Percentiles rank a stretch among this genome's conserved stretches.
Evolutionary conservation across 768 basidiomycete genomes (phyloP).

Genomic region (Naganishia friedmannii): DNA sequence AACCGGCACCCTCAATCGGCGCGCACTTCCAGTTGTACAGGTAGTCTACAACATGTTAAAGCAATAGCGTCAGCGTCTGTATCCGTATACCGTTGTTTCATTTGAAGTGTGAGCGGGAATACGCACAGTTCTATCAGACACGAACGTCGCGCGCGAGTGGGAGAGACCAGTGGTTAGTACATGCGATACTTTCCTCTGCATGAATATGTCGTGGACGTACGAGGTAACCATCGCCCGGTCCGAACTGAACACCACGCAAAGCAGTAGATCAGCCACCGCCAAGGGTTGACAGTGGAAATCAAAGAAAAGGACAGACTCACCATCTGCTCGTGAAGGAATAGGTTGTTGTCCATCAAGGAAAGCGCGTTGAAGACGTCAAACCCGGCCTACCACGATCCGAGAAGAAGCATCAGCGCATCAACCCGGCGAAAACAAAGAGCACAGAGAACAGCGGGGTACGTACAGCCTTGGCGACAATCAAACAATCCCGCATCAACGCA

Average conservation of each 20-base stretch:
- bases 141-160: constrained; percentile 12
- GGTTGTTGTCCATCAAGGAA: constrained; percentile 88
- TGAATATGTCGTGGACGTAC: constrained; percentile 58
- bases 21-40: constrained; percentile 92
- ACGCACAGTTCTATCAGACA: constrained; percentile 33
- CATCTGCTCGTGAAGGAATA: constrained; percentile 78
- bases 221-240: constrained; percentile 83
- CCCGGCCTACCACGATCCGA: constrained; percentile 56
- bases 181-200: neutral
- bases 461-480: constrained; percentile 71
- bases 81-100: neutral
- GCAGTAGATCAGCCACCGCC: constrained; percentile 5
- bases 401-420: neutral
- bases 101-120: neutral
- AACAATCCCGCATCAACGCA: constrained; percentile 71
- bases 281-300: neutral
- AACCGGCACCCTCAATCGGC: constrained; percentile 65
- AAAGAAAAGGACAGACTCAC: constrained; percentile 52
- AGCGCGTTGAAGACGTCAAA: constrained; percentile 97
- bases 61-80: constrained; percentile 24
- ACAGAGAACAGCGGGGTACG: constrained; percentile 31
- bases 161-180: neutral
- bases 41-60: constrained; percentile 56
- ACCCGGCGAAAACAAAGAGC: too few relatives aligned
- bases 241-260: constrained; percentile 63